A percentile compares a stretch with the other conserved stretches of the same genome.
phyloP scores from a whole-genome alignment of 129 eudicot species.

The Artemisia tridentata region DNA sequence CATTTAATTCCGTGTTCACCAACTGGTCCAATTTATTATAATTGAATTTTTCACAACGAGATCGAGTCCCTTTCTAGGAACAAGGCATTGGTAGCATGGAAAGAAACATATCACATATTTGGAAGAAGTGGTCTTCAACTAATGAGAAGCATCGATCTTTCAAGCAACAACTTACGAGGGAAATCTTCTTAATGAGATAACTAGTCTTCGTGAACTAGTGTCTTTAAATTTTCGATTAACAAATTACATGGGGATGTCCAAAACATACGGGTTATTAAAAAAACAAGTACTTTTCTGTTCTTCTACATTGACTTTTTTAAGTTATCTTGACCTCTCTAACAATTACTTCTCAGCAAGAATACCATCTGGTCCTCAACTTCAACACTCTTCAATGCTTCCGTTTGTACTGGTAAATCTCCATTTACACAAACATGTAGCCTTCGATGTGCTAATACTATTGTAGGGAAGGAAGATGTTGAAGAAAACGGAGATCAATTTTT shows the following conservation, averaged over 20 bases:
- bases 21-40: too few relatives aligned
- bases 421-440: slow-evolving; percentile 21
- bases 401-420: slow-evolving; percentile 23
- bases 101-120: slow-evolving; percentile 17
- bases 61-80: neutral
- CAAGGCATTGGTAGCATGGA: slow-evolving; percentile 23
- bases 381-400: neutral
- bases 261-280: slow-evolving; percentile 13
- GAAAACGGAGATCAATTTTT: neutral
- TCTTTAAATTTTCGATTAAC: slow-evolving; percentile 26
- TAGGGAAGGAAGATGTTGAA: neutral
- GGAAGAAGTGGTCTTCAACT: slow-evolving; percentile 7
- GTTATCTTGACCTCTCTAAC: slow-evolving; percentile 31
- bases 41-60: too few relatives aligned
- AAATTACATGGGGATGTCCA: slow-evolving; percentile 11
- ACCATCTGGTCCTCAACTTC: slow-evolving; percentile 21
- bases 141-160: slow-evolving; percentile 32
- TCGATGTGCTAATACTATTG: neutral
- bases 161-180: slow-evolving; percentile 19
- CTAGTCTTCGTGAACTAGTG: slow-evolving; percentile 14
- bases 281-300: slow-evolving; percentile 18
- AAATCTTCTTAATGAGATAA: slow-evolving; percentile 10
- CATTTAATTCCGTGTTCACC: too few relatives aligned
- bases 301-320: neutral
- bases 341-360: slow-evolving; percentile 32